Base-by-base conservation (phyloP, 2,329 filamentous ascomycete genomes). In the Phialemonium atrogriseum region DNA sequence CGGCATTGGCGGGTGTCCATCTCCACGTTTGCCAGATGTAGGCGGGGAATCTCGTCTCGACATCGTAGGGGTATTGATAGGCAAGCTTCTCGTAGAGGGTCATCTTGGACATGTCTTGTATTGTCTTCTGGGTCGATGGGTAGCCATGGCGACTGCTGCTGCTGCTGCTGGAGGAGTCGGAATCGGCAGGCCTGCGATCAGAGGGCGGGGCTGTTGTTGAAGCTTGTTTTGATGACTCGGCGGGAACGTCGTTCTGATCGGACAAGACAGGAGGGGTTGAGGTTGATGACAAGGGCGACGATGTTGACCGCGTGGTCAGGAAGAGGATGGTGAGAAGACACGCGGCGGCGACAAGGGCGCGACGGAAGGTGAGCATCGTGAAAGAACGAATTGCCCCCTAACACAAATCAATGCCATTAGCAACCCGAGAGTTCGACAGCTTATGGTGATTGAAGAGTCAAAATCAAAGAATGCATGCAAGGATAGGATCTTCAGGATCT, bases 21-120 rank as follows among this genome's bases (percentile, higher is more conserved):
- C 93, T 95, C 91, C 91, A 98, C 10, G 91, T 98, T 68, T 98
- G 91, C 91, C 91, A 98, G 52, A 98, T 93, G 65, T 94, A 96
- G 35, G 87, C 88, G 4, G 91, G 91, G 56, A 96, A 96, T 56
- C 89, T 94, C 46, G 69, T 60, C 50, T 87, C 77, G 40, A 89
- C 70, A 50, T 94, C 84, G 67, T 96, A 98, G 13, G 88, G 86
- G 58, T 91, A 96, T 47, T 93, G 84, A 64, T 94, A 95, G 32
- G 80, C 80, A 35, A 98, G 75, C 61, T 91, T 94, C 64, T 73
- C 82, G 68, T 66, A 68, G 32, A 88, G 69, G 11, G 82, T 77
- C 60, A 84, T 77, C 51, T 70, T 73, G 36, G 77, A 76, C 51
- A 84, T 69, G 55, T 89, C 81, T 33, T 77, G 68, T 44, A 86